phyloP scores from a whole-genome alignment of 768 basidiomycete genomes.

The Thelephora aurantiotincta region DNA sequence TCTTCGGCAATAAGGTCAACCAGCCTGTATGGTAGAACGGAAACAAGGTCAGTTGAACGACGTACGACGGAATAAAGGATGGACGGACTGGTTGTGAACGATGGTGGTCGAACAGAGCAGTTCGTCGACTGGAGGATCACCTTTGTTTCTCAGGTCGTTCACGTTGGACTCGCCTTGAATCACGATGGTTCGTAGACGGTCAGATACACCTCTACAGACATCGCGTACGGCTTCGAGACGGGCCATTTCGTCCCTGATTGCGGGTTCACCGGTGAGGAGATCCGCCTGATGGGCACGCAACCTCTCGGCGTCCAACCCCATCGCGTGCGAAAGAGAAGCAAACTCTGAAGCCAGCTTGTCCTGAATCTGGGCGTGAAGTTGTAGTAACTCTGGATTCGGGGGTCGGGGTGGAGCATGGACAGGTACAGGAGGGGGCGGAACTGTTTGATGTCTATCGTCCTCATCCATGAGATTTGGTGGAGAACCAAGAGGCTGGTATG shows the following conservation, averaged over 20 bases:
- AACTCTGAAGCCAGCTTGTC: slow-evolving; percentile 61
- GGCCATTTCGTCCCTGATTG: slow-evolving; percentile 93
- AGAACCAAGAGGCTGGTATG: slow-evolving; percentile 8
- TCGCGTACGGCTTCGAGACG: slow-evolving; percentile 85
- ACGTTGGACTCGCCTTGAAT: slow-evolving; percentile 59
- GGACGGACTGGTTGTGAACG: slow-evolving; percentile 87
- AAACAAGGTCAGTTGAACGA: slow-evolving; percentile 1
- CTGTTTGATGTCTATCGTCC: slow-evolving; percentile 11
- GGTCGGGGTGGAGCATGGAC: slow-evolving; percentile 55
- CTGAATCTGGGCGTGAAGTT: slow-evolving; percentile 65
- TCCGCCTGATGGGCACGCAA: slow-evolving; percentile 73
- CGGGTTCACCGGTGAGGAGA: slow-evolving; percentile 81
- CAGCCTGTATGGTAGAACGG: slow-evolving; percentile 37
- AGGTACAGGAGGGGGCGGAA: slow-evolving; percentile 14
- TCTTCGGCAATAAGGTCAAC: slow-evolving; percentile 98
- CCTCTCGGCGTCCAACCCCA: slow-evolving; percentile 55
- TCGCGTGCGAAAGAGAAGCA: slow-evolving; percentile 48
- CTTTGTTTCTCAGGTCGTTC: slow-evolving; percentile 63
- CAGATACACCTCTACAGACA: slow-evolving; percentile 73
- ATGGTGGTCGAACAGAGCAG: slow-evolving; percentile 91
- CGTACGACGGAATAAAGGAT: slow-evolving; percentile 5
- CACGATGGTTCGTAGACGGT: slow-evolving; percentile 49
- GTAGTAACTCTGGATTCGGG: slow-evolving; percentile 80
- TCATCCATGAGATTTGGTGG: slow-evolving; percentile 58
- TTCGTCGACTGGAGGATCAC: slow-evolving; percentile 92